These are phyloP conservation scores for Pholiota molesta DNA, from an alignment of 768 basidiomycete species.

Conservation along the genomic window DNA sequence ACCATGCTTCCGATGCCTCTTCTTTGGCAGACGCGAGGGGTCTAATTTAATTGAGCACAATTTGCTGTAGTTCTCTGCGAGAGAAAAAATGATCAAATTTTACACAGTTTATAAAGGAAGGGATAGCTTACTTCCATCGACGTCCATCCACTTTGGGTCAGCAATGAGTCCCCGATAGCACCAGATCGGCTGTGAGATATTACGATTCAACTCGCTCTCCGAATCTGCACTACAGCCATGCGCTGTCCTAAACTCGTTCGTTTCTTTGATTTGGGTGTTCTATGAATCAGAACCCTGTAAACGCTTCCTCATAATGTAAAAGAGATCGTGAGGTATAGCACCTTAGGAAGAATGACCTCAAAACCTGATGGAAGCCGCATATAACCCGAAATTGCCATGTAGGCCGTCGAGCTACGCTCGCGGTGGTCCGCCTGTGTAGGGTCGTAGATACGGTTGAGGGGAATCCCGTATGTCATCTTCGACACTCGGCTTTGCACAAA, in stretches of 20 bases:
- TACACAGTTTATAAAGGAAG: neutral
- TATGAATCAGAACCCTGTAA: no score
- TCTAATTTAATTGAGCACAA: slow-evolving; percentile 15
- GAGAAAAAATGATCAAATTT: neutral
- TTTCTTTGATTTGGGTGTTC: slow-evolving; percentile 39
- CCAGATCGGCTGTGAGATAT: neutral
- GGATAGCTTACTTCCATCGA: slow-evolving; percentile 14
- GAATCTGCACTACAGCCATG: slow-evolving; percentile 15
- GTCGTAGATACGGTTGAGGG: slow-evolving; percentile 16
- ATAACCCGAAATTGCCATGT: slow-evolving; percentile 23
- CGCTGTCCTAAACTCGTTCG: slow-evolving; percentile 44
- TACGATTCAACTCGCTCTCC: no score
- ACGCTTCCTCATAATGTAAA: no score
- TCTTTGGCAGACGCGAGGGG: slow-evolving; percentile 5
- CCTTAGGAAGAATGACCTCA: slow-evolving; percentile 40
- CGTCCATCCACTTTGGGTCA: slow-evolving; percentile 26
- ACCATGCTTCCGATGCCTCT: neutral
- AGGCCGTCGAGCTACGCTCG: slow-evolving; percentile 28
- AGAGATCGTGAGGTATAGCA: slow-evolving; percentile 11
- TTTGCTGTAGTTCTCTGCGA: slow-evolving; percentile 5
- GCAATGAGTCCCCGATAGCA: slow-evolving; percentile 25
- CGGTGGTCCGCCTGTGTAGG: slow-evolving; percentile 39
- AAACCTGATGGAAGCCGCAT: slow-evolving; percentile 29
- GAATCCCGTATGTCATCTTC: slow-evolving; percentile 20
- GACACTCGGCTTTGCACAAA: slow-evolving; percentile 26